phyloP scores from a whole-genome alignment of 495 filamentous ascomycete species.

The Hypoxylon lienhwacheense region DNA sequence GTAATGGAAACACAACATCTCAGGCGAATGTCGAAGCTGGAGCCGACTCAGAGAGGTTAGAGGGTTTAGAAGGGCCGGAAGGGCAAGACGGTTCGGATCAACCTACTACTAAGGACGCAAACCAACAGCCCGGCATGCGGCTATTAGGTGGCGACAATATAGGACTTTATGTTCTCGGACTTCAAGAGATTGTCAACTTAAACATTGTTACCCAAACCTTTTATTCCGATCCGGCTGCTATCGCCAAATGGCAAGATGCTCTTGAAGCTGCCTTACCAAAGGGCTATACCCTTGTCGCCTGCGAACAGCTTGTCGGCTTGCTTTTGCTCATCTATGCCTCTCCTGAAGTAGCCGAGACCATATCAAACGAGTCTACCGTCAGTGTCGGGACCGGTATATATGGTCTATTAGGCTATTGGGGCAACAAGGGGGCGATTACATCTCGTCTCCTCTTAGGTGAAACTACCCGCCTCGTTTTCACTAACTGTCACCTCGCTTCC shows the following conservation, averaged over 20 bases:
- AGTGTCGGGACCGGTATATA: constrained; percentile 67
- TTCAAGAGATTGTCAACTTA: constrained; percentile 92
- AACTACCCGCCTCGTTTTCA: constrained; percentile 81
- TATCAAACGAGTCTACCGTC: constrained; percentile 75
- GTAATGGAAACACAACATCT: constrained; percentile 12
- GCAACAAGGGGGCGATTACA: constrained; percentile 90
- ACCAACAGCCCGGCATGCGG: constrained; percentile 39
- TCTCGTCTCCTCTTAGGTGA: constrained; percentile 86
- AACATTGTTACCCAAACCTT: constrained; percentile 62
- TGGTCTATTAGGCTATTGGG: constrained; percentile 86
- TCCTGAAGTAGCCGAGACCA: constrained; percentile 66
- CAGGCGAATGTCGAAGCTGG: constrained; percentile 35
- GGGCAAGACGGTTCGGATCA: too few species aligned
- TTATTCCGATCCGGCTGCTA: constrained; percentile 69
- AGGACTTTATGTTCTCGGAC: constrained; percentile 83
- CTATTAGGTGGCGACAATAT: constrained; percentile 61
- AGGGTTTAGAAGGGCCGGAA: constrained; percentile 29
- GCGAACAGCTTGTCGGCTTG: constrained; percentile 84
- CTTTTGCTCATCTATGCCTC: constrained; percentile 85
- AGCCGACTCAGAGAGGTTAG: constrained; percentile 48
- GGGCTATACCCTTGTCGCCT: constrained; percentile 74
- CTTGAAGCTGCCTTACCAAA: constrained; percentile 69
- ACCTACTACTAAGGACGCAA: constrained; percentile 38
- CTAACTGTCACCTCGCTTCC: constrained; percentile 88
- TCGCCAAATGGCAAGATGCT: constrained; percentile 77